These are phyloP conservation scores for Phanerodontia chrysosporium DNA, from an alignment of 768 basidiomycete species.

Conservation along the genomic window DNA sequence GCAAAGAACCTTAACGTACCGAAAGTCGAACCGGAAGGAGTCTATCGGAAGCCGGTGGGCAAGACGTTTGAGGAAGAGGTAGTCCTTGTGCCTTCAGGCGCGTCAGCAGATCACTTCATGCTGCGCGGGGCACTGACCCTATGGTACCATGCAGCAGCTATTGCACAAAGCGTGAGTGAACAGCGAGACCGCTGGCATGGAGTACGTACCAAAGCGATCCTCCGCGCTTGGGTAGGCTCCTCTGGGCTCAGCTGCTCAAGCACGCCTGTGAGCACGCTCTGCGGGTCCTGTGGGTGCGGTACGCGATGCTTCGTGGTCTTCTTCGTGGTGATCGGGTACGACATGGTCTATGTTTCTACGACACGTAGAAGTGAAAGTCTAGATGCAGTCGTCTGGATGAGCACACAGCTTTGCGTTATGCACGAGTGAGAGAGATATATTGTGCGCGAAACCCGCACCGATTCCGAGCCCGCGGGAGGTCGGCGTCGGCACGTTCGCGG, in stretches of 20 bases:
- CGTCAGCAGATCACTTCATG: background rate
- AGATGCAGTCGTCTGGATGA: no score
- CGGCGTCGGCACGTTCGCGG: background rate
- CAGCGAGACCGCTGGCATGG: slow-evolving; percentile 14
- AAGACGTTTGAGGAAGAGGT: slow-evolving; percentile 74
- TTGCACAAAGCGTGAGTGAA: background rate
- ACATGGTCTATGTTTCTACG: slow-evolving; percentile 1
- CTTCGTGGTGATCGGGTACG: slow-evolving; percentile 16
- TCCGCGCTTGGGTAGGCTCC: slow-evolving; percentile 50
- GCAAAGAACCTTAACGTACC: slow-evolving; percentile 39
- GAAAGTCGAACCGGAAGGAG: slow-evolving; percentile 85
- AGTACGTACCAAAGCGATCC: slow-evolving; percentile 58
- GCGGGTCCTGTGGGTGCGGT: slow-evolving; percentile 6
- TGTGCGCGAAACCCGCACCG: background rate
- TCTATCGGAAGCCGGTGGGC: slow-evolving; percentile 63
- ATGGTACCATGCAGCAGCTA: slow-evolving; percentile 78
- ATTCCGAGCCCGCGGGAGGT: background rate
- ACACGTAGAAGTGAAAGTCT: no score
- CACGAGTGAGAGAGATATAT: background rate
- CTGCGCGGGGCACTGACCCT: slow-evolving; percentile 48
- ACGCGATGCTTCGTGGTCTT: slow-evolving; percentile 19
- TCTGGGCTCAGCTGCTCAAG: slow-evolving; percentile 56
- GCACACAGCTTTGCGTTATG: no score
- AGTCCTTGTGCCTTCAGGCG: slow-evolving; percentile 71
- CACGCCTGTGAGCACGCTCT: slow-evolving; percentile 34